These are phyloP conservation scores for Blastobotrys indianensis DNA, from an alignment of 1,139 yeast genomes.

Conservation along the genomic window DNA sequence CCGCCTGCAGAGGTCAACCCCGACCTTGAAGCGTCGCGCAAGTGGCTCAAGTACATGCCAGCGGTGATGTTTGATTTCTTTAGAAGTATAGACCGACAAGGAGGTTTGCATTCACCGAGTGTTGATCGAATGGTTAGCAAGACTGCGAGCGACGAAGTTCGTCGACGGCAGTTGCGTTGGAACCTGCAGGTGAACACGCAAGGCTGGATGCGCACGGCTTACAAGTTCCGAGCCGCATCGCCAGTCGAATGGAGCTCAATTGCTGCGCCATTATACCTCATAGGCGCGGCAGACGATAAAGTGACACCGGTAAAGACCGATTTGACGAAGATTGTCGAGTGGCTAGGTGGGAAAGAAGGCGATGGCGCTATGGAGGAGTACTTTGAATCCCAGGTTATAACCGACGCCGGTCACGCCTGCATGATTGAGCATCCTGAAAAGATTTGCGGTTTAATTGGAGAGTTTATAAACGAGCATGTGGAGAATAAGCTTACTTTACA, in stretches of 20 bases:
- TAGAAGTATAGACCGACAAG: conserved; percentile 54
- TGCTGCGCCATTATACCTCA: conserved; percentile 40
- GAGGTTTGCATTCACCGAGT: conserved; percentile 56
- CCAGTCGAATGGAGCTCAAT: conserved; percentile 39
- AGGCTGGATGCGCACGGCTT: conserved; percentile 49
- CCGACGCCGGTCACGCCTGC: conserved; percentile 61
- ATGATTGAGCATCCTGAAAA: conserved; percentile 60
- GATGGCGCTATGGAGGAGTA: conserved; percentile 14
- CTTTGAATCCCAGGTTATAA: conserved; percentile 35
- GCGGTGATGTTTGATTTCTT: conserved; percentile 45
- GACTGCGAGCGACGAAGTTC: conserved; percentile 36
- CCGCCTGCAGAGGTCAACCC: conserved; percentile 52
- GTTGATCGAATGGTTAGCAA: conserved; percentile 47
- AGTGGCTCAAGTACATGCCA: conserved; percentile 40
- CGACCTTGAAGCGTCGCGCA: conserved; percentile 19
- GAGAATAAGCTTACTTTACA: conserved; percentile 47
- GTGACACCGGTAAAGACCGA: conserved; percentile 44
- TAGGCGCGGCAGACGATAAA: conserved; percentile 54
- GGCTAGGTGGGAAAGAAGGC: conserved; percentile 18
- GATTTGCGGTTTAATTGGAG: conserved; percentile 55
- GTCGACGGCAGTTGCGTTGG: conserved; percentile 61
- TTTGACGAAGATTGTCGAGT: conserved; percentile 27
- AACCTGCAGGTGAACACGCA: conserved; percentile 58
- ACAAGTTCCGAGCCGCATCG: conserved; percentile 44
- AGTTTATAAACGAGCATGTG: conserved; percentile 47